A percentile compares a stretch with the other conserved stretches of the same genome.
Evolutionary conservation across 768 basidiomycete species (phyloP).

Genomic region (Exsudoporus frostii): DNA sequence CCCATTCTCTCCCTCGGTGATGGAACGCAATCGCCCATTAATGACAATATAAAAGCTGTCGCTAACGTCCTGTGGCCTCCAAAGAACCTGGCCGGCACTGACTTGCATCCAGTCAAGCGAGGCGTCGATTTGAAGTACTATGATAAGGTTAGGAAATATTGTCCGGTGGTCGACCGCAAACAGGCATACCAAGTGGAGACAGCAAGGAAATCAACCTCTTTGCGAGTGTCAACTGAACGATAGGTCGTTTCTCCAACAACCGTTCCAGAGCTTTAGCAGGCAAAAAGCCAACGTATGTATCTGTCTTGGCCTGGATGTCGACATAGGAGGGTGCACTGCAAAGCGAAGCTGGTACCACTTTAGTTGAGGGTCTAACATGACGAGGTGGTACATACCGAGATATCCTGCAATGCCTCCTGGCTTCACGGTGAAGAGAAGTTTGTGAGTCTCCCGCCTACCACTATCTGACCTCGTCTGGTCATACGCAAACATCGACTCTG

Average conservation of each 20-base stretch:
- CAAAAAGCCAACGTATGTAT: constrained; percentile 96
- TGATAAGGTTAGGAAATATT: constrained; percentile 5
- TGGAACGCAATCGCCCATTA: constrained; percentile 91
- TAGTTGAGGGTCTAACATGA: neutral
- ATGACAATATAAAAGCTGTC: constrained; percentile 99
- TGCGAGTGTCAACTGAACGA: constrained; percentile 91
- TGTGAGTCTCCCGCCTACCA: constrained; percentile 42
- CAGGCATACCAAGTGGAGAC: constrained; percentile 76
- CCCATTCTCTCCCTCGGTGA: constrained; percentile 75
- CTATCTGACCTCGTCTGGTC: constrained; percentile 28
- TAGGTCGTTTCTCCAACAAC: constrained; percentile 89
- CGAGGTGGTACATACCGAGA: constrained; percentile 53
- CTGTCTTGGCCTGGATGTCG: constrained; percentile 95
- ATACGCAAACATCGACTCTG: constrained; percentile 39
- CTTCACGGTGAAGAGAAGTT: constrained; percentile 89
- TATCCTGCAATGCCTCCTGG: constrained; percentile 98
- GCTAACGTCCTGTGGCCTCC: constrained; percentile 85
- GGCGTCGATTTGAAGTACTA: constrained; percentile 95
- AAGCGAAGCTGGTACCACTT: constrained; percentile 61
- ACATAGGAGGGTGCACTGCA: constrained; percentile 94
- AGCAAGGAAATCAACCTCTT: constrained; percentile 95
- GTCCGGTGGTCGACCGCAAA: neutral
- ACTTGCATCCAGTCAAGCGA: constrained; percentile 99
- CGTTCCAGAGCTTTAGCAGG: constrained; percentile 86
- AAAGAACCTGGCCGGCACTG: constrained; percentile 90